Evolutionary conservation across 257 asterid genomes (phyloP), one percentile per base, ranked within the genome.

Genomic region (Sherardia arvensis): DNA sequence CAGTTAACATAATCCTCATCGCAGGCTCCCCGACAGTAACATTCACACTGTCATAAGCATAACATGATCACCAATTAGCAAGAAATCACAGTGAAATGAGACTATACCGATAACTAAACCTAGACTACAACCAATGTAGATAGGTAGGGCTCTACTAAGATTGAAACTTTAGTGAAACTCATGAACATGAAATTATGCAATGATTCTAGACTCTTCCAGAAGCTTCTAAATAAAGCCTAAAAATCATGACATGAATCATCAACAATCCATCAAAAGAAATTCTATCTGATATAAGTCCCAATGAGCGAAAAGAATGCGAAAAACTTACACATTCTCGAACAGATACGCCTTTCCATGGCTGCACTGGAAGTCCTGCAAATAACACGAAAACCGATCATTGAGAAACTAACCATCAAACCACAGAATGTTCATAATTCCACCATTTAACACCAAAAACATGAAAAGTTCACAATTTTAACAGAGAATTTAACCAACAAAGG

Each of bases 311-410:
- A 5, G 4, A 32, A 59, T 38, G 48, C 47, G 59, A 15, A 76
- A 64, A 58, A 74, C 97, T 81, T 81, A 84, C 97, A 85, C 91
- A 18, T 81, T 76, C 6, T 74, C 76, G 36, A 84, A 82, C 73
- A 90, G 96, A 74, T 90, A 87, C 61, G 97, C 97, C 73, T 71
- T 85, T 69, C 97, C 97, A 62, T 82, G 73, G 77, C 69, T 85
- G 85, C 82, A 69, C 65, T 79, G 90, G 80, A 90, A 90, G 43
- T 86, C 22, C 97, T 90, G 81, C 57, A 74, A 74, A 72, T 27
- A 78, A 64, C 28, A 36, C 71, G 38, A 62, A 73, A 70, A 68
- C 20, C n/a, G n/a, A n/a, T n/a, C n/a, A n/a, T n/a, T n/a, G n/a
- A n/a, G n/a, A n/a, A n/a, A n/a, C n/a, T n/a, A n/a, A n/a, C n/a